Evolutionary conservation across 306 rosid genomes (phyloP).

Genomic region (Dryas octopetala): DNA sequence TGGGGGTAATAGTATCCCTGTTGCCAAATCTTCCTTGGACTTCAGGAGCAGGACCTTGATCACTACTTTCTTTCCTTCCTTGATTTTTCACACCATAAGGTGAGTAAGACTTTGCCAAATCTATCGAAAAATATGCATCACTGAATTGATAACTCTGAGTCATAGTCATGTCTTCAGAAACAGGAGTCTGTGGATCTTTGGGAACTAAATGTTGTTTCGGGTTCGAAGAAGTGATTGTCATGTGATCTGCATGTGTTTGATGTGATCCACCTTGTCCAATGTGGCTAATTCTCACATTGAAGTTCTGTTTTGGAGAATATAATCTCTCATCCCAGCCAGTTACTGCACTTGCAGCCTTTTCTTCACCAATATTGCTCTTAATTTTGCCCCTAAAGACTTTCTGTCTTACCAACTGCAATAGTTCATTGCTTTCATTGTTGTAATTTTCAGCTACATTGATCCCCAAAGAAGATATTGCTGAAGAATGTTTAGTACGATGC

Average conservation of each 20-base stretch:
- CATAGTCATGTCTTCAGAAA: constrained; percentile 30
- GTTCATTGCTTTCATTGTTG: constrained; percentile 19
- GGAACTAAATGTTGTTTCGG: background rate
- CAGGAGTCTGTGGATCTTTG: constrained; percentile 19
- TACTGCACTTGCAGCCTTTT: background rate
- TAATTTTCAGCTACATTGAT: background rate
- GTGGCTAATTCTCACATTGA: constrained; percentile 4
- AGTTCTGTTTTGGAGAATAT: constrained; percentile 27
- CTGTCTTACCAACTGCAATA: constrained; percentile 36
- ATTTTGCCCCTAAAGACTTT: background rate
- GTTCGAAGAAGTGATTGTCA: background rate
- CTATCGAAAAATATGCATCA: constrained; percentile 59
- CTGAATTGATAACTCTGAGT: constrained; percentile 45
- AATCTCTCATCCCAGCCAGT: constrained; percentile 40
- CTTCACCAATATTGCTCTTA: background rate
- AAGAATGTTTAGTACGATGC: background rate
- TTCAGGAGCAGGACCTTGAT: background rate
- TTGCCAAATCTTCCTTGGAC: constrained; percentile 11
- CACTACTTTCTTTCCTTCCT: constrained; percentile 9
- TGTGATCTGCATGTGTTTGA: constrained; percentile 22
- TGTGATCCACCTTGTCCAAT: constrained; percentile 15
- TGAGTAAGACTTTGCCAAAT: constrained; percentile 49
- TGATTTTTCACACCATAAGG: constrained; percentile 9
- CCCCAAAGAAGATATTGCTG: background rate
- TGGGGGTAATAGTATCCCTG: background rate